phyloP scores from a whole-genome alignment of 345 rosid species.

The Eucalyptus albens region DNA sequence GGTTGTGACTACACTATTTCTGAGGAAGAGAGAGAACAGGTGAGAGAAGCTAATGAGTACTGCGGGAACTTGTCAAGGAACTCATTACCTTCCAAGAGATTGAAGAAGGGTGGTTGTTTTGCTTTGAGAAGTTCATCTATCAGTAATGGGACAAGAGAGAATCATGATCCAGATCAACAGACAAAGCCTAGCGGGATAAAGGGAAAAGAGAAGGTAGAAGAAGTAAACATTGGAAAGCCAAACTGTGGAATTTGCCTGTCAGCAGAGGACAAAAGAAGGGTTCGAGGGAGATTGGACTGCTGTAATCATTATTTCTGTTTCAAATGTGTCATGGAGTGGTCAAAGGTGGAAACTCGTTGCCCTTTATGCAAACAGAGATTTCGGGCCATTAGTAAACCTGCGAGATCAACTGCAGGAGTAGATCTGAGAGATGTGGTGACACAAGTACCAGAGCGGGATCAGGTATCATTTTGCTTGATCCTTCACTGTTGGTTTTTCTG shows the following conservation, averaged over 20 bases:
- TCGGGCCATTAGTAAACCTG: slow-evolving; percentile 65
- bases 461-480: slow-evolving; percentile 32
- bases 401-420: slow-evolving; percentile 63
- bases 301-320: slow-evolving; percentile 96
- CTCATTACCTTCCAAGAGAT: slow-evolving; percentile 28
- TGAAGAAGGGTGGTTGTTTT: slow-evolving; percentile 22
- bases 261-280: slow-evolving; percentile 80
- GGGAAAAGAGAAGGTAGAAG: slow-evolving; percentile 76
- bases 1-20: slow-evolving; percentile 77
- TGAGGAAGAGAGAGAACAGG: slow-evolving; percentile 93
- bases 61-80: slow-evolving; percentile 28
- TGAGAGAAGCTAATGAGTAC: slow-evolving; percentile 53
- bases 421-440: slow-evolving; percentile 68
- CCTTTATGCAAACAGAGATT: slow-evolving; percentile 96
- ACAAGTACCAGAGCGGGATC: slow-evolving; percentile 81
- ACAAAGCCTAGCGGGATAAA: slow-evolving; percentile 34
- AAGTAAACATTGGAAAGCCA: slow-evolving; percentile 40
- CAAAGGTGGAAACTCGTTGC: slow-evolving; percentile 96
- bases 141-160: slow-evolving; percentile 23
- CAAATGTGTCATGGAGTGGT: slow-evolving; percentile 96
- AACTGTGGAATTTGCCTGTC: slow-evolving; percentile 93
- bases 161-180: slow-evolving; percentile 20
- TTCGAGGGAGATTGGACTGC: slow-evolving; percentile 72
- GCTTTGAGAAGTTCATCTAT: slow-evolving; percentile 42
- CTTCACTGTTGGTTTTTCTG: not conserved